Evolutionary conservation across 202 grass and related monocot species (phyloP).

Genomic region (Alloteropsis angusta): DNA sequence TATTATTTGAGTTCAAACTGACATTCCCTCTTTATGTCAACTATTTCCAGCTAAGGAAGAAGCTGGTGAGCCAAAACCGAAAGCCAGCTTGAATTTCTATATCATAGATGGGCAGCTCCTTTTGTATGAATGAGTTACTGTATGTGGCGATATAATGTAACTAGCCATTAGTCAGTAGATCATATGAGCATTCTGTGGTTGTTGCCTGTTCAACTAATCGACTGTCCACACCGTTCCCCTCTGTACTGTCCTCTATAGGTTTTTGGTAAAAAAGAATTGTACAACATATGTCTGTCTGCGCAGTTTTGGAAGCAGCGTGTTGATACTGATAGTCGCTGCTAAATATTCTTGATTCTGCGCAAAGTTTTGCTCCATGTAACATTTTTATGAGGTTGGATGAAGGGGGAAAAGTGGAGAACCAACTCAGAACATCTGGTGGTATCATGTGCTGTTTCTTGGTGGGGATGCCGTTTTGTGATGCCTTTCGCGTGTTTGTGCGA

Average conservation of each 20-base stretch:
- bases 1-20: constrained; percentile 24
- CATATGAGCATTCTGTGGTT: not conserved
- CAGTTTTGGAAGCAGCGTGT: not conserved
- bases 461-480: too few species aligned
- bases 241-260: not conserved
- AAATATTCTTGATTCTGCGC: constrained; percentile 4
- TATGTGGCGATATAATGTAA: constrained; percentile 17
- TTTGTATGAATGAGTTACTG: not conserved
- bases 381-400: constrained; percentile 2
- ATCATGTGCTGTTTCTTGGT: not conserved
- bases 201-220: constrained; percentile 6
- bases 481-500: too few species aligned
- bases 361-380: constrained; percentile 25
- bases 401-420: not conserved
- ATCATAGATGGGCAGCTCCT: not conserved
- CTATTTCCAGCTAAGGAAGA: constrained; percentile 33
- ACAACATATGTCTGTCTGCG: constrained; percentile 17
- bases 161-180: constrained; percentile 7
- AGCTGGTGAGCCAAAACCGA: constrained; percentile 4
- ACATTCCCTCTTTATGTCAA: not conserved
- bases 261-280: constrained; percentile 22
- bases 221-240: not conserved
- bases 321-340: constrained; percentile 3
- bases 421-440: not conserved
- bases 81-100: constrained; percentile 15